A percentile compares a stretch with the other conserved stretches of the same genome.
phyloP scores from a whole-genome alignment of 2,329 filamentous ascomycete genomes.

The Knoxdaviesia capensis region DNA sequence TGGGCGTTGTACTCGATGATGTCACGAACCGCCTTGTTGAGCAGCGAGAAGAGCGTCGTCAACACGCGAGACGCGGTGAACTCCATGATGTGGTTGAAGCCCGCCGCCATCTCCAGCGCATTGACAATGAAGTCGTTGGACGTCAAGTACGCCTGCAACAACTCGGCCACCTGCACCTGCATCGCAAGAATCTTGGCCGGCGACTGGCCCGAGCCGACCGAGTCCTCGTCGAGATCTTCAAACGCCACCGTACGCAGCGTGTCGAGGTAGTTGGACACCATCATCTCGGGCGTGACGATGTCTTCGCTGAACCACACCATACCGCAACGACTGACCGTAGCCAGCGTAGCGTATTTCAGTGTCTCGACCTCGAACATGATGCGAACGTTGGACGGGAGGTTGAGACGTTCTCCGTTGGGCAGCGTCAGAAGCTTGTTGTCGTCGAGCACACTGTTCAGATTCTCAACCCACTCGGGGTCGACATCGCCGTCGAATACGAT shows the following conservation, averaged over 20 bases:
- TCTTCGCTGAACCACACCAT: conserved; percentile 99
- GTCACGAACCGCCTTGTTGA: conserved; percentile 85
- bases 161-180: conserved; percentile 60
- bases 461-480: conserved; percentile 98
- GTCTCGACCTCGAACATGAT: conserved; percentile 99
- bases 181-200: conserved; percentile 61
- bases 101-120: conserved; percentile 53
- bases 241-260: conserved; percentile 67
- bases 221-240: conserved; percentile 90
- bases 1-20: conserved; percentile 92
- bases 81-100: conserved; percentile 94
- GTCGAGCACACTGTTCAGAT: conserved; percentile 96
- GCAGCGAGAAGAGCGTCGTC: conserved; percentile 79
- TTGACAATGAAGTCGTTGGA: conserved; percentile 65
- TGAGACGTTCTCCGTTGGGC: conserved; percentile 94
- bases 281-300: conserved; percentile 80
- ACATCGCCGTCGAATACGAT: conserved; percentile 99
- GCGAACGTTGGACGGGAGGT: conserved; percentile 80
- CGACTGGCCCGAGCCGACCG: conserved; percentile 52
- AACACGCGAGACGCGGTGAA: conserved; percentile 82
- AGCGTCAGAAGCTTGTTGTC: conserved; percentile 96
- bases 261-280: conserved; percentile 80
- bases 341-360: conserved; percentile 88
- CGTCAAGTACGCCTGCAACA: conserved; percentile 56
- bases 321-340: conserved; percentile 97